Base-by-base conservation (phyloP, 371 early-diverging fungal genomes). In the Rhizopus arrhizus region DNA sequence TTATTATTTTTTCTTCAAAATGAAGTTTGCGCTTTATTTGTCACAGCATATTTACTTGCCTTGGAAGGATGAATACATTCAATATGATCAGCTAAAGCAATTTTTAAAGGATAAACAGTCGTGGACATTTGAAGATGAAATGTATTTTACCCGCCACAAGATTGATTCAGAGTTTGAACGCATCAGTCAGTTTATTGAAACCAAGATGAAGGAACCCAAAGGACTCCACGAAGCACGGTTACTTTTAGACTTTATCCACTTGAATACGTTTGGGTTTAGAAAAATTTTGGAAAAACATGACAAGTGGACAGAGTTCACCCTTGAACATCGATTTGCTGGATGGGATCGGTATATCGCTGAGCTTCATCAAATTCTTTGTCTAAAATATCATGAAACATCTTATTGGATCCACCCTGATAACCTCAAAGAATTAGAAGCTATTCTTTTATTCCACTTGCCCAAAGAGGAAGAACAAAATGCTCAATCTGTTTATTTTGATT, bases 271-370 rank as follows among this genome's bases (percentile, higher is more conserved):
- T 1, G 97, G 93, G 4, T 94, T 96, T 66, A 82, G 92, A 68
- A 97, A 94, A 83, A 91, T 96, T 35, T 73, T 97, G 59, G 95
- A 95, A 71, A 95, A 96, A 72, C 95, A 96, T 68, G 97, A 97
- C 75, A 95, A 94, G 52, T 76, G 71, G 71, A 80, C 80, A 5
- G 69, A 81, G 7, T 87, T 83, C 69, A 71, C 78, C 40, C 88
- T 41, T 54, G 12, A 12, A 29, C 41, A 54, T 54, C 11, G 41
- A 54, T 54, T 40, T 28, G 28, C 28, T 28, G 29, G 41, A 3
- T 29, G 38, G 41, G 12, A 54, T 15, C 12, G n/a, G 16, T 8
- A 16, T 16, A 28, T 8, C n/a, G 34, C 54, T 32, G 22, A 12
- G 4, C 13, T 11, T 1, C 34, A 36, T 34, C 22, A 53, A n/a